Conservation (phyloP, 2,329 filamentous ascomycete species). For the Pezicula radicicola region DNA sequence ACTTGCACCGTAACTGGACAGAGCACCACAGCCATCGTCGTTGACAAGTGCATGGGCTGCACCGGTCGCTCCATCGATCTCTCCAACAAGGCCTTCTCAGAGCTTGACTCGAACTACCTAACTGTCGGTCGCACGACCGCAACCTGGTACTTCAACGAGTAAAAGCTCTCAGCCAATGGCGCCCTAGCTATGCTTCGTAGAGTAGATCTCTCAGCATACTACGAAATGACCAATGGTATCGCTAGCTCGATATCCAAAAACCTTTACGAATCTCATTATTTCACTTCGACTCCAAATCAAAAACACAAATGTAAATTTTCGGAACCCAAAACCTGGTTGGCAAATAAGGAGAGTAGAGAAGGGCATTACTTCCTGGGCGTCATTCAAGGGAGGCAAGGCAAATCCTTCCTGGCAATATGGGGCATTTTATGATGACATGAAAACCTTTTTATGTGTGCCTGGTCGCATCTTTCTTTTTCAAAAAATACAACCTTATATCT, state of each 20-base stretch:
- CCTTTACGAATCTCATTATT: conserved; percentile 22
- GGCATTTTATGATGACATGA: too few relatives aligned
- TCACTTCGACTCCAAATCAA: neutral
- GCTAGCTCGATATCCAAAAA: conserved; percentile 20
- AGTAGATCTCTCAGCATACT: conserved; percentile 25
- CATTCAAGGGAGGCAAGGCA: neutral
- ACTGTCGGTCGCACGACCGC: conserved; percentile 38
- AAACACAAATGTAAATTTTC: neutral
- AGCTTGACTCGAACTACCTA: conserved; percentile 44
- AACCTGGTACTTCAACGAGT: conserved; percentile 44
- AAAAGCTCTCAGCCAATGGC: neutral
- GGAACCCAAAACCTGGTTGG: neutral
- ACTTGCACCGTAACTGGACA: conserved; percentile 60
- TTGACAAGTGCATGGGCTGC: conserved; percentile 78
- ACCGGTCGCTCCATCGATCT: conserved; percentile 53
- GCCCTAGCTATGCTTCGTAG: conserved; percentile 16
- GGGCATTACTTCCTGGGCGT: neutral
- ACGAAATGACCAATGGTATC: neutral
- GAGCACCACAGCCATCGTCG: conserved; percentile 54
- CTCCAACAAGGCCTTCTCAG: conserved; percentile 51
- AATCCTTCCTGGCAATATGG: too few relatives aligned
- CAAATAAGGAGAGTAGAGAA: neutral
- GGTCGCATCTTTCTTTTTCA: too few relatives aligned
- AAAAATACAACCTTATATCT: too few relatives aligned
- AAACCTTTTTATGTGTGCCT: too few relatives aligned